Percentiles rank a stretch among this genome's conserved stretches.
These are phyloP conservation scores for Trichocladium uniseriatum DNA, from an alignment of 495 filamentous ascomycete genomes.

Conservation along the genomic window DNA sequence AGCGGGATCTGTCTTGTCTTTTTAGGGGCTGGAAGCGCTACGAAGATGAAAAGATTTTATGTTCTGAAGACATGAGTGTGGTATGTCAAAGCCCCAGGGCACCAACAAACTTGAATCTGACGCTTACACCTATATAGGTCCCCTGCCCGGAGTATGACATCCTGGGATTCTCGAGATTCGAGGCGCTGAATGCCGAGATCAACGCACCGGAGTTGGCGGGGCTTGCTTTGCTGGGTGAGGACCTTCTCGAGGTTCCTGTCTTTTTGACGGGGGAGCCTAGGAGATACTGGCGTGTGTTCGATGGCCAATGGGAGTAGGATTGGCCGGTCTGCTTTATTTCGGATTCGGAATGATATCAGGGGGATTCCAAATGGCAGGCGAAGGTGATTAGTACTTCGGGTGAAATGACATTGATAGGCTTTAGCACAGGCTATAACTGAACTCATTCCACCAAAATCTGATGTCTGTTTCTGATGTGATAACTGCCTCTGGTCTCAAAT, in stretches of 20 bases:
- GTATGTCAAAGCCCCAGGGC: neutral
- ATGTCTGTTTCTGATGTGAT: neutral
- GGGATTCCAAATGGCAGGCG: neutral
- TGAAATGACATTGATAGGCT: no score
- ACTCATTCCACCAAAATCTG: no score
- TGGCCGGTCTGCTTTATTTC: no score
- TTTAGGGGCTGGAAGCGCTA: slow-evolving; percentile 3
- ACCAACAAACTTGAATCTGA: neutral
- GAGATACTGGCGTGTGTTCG: neutral
- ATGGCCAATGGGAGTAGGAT: no score
- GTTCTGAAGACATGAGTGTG: slow-evolving; percentile 1
- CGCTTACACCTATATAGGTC: neutral
- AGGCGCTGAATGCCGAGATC: slow-evolving; percentile 4
- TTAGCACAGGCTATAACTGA: no score
- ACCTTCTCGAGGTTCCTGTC: neutral
- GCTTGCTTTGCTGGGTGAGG: neutral
- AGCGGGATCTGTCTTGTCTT: neutral
- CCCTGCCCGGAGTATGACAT: slow-evolving; percentile 6
- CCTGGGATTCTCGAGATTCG: neutral
- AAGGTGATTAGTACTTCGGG: no score
- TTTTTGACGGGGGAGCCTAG: neutral
- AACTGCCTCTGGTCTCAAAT: neutral
- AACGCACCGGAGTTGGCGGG: slow-evolving; percentile 4
- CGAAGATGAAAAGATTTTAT: neutral
- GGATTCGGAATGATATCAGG: no score